A percentile compares a stretch with the other conserved stretches of the same genome.
Evolutionary conservation across 2,329 filamentous ascomycete genomes (phyloP).

Genomic region (Diplodia mutila): DNA sequence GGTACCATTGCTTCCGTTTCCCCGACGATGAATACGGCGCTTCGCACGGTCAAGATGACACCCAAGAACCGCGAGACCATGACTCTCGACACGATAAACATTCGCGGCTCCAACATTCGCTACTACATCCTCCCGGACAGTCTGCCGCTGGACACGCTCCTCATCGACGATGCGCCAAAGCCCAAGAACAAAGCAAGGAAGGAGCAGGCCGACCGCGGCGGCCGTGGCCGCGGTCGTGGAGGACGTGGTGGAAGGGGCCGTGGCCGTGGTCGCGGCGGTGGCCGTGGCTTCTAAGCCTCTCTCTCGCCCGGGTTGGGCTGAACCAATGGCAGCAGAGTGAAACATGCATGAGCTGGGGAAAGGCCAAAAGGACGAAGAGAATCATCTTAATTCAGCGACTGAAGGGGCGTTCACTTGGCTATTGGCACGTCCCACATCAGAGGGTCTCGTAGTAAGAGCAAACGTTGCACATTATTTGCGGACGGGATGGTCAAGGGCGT

Average conservation of each 20-base stretch:
- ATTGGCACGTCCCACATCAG: not conserved
- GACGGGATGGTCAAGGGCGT: constrained; percentile 3
- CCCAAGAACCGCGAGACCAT: constrained; percentile 84
- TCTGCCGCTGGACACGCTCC: constrained; percentile 88
- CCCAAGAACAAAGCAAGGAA: constrained; percentile 99
- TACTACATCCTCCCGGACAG: constrained; percentile 97
- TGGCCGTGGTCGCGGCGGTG: constrained; percentile 50
- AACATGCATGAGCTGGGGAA: not conserved
- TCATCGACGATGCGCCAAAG: constrained; percentile 96
- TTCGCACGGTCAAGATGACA: constrained; percentile 97
- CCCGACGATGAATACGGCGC: constrained; percentile 97
- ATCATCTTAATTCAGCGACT: not conserved
- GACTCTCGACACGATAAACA: constrained; percentile 91
- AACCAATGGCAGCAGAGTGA: not conserved
- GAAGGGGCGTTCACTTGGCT: not conserved
- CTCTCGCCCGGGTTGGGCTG: too few relatives aligned
- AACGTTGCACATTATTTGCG: not conserved
- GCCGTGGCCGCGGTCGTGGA: constrained; percentile 54
- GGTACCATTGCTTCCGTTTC: constrained; percentile 97
- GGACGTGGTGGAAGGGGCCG: constrained; percentile 52
- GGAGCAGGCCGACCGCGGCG: constrained; percentile 65
- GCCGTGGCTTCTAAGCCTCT: constrained; percentile 22
- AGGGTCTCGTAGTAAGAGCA: not conserved
- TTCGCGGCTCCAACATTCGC: constrained; percentile 92
- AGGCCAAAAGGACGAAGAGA: not conserved